A percentile compares a stretch with the other conserved stretches of the same genome.
These are phyloP conservation scores for Cubamyces sp. DNA, from an alignment of 768 basidiomycete genomes.

Conservation along the genomic window DNA sequence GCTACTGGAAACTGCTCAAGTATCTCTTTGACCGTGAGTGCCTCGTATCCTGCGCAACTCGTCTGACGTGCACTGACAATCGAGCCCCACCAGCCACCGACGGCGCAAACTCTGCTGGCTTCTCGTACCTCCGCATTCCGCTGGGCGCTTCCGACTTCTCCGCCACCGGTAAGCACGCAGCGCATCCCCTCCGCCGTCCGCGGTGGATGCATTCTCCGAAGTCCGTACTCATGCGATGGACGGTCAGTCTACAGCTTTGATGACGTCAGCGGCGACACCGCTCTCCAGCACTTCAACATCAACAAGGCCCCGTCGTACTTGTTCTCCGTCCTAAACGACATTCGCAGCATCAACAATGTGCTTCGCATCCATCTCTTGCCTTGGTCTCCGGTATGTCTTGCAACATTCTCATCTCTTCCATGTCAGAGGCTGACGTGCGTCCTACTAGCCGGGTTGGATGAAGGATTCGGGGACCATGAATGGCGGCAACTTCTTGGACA, in stretches of 20 bases:
- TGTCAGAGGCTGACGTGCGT: background rate
- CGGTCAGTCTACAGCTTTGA: constrained; percentile 66
- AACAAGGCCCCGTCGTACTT: constrained; percentile 60
- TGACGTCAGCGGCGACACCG: constrained; percentile 60
- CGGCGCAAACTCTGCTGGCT: constrained; percentile 62
- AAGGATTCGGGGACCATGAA: constrained; percentile 67
- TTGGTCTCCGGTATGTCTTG: constrained; percentile 68
- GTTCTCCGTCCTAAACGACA: constrained; percentile 65
- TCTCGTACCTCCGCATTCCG: constrained; percentile 70
- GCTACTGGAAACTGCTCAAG: constrained; percentile 61
- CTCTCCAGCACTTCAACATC: constrained; percentile 60
- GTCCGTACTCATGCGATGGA: constrained; percentile 1
- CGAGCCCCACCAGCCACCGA: constrained; percentile 48
- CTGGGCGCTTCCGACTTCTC: constrained; percentile 81
- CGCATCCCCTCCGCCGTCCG: background rate
- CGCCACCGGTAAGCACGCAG: constrained; percentile 44
- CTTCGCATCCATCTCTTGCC: constrained; percentile 63
- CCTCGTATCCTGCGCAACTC: background rate
- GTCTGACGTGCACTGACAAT: background rate
- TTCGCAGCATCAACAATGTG: constrained; percentile 55
- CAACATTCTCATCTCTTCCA: background rate
- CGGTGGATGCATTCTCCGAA: constrained; percentile 6
- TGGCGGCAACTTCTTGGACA: constrained; percentile 59
- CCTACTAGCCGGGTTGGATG: constrained; percentile 73
- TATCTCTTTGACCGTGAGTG: constrained; percentile 56